Base-by-base conservation (phyloP, 2,329 filamentous ascomycete genomes). In the Lasiodiplodia citricola region DNA sequence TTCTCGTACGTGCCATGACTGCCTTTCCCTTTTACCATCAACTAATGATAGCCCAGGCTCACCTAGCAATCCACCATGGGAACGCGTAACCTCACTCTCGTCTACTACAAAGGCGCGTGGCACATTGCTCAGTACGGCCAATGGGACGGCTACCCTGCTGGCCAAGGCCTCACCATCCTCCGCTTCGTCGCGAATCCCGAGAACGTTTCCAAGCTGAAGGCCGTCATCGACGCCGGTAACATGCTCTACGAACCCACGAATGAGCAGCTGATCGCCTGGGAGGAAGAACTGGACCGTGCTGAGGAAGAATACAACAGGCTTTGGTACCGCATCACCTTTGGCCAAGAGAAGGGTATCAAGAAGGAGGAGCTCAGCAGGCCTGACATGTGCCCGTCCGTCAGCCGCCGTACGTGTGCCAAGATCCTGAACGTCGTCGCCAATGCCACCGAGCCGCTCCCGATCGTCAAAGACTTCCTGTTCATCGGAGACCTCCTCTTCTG, bases 81-180 rank as follows among this genome's bases (percentile, higher is more conserved):
- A 14, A 56, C 52, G 2, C 52, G 28, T 16, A 7, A 56, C 16
- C 52, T 35, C 25, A n/a, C 71, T 51, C 58, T 72, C 65, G 68
- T 73, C 41, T 73, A 71, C 66, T 69, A 73, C 68, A 71, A 70
- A 37, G 70, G 70, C 54, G 50, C 71, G 56, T 73, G 72, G 35
- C 31, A 62, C 21, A 69, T 77, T 38, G 72, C 72, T 18, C 75
- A 78, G 56, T 76, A 76, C 65, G 70, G 72, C 16, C 74, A 77
- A 56, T 75, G 67, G 56, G 75, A 77, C 64, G 76, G 75, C 65
- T 74, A 75, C 68, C 73, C 72, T 10, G 58, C 70, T 13, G 74
- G 74, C 21, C 73, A 75, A 68, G 76, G 76, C 18, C 18, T 62
- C 5, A 54, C 14, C 0, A 70, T 77, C 58, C 67, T 76, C 50